Base-by-base conservation (phyloP, 2,329 filamentous ascomycete species). In the Drechslerella dactyloides region DNA sequence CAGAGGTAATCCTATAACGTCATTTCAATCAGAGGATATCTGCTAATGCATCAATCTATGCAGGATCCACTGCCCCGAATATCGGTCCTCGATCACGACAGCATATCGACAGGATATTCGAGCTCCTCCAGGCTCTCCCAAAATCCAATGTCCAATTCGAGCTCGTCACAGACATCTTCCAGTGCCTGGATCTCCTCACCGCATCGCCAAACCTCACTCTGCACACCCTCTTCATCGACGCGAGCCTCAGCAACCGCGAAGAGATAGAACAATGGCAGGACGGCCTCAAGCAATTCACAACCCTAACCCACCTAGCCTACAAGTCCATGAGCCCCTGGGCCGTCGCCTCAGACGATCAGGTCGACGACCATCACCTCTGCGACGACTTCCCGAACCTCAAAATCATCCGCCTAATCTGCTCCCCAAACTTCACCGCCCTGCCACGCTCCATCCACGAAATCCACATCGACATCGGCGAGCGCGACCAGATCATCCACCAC, bases 241-340 rank as follows among this genome's bases (percentile, higher is more conserved):
- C 66, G 5, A 64, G 53, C 13, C 56, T 64, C 40, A 70, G 66
- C 19, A 58, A 64, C 24, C 53, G 54, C 19, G 46, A 70, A 54
- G 35, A 59, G n/a, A 54, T 70, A n/a, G 66, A 70, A 37, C 40
- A 27, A 64, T 70, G 66, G 66, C 66, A 70, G 13, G 66, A 64
- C 21, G 46, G 54, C 30, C 23, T 70, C 53, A 70, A 70, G 50
- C 66, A 70, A 23, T 70, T 70, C 17, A 59, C 53, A 8, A 64
- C 17, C 13, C 44, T 70, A 10, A 70, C 53, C 13, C 53, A 64
- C n/a, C 55, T 70, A 2, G 58, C 59, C 19, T 70, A 70, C 37
- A 70, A 70, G 44, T 51, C 46, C 27, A 70, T 70, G 66, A 70
- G 66, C 23, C 66, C 66, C 1, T 70, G 66, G 66, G 66, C 66